Evolutionary conservation across 2,329 filamentous ascomycete genomes (phyloP).

Genomic region (Fragosphaeria purpurea): DNA sequence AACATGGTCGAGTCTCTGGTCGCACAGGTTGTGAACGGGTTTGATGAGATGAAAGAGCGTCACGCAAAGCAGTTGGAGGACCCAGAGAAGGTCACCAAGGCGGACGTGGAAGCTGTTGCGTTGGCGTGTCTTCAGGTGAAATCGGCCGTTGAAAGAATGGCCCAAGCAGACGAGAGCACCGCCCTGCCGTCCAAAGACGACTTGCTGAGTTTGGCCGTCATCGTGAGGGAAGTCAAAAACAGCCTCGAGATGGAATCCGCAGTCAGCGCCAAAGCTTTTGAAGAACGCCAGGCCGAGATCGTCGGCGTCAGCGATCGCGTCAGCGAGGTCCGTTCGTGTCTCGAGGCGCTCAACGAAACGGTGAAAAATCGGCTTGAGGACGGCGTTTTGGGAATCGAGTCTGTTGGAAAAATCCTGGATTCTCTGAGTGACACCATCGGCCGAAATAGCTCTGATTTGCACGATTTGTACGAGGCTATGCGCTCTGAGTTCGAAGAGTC

Average conservation of each 20-base stretch:
- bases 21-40: slow-evolving; percentile 61
- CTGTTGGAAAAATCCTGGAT: slow-evolving; percentile 60
- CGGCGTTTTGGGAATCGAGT: slow-evolving; percentile 61
- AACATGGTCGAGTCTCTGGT: slow-evolving; percentile 66
- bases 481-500: slow-evolving; percentile 82
- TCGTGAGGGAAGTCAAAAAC: slow-evolving; percentile 57
- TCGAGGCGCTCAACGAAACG: slow-evolving; percentile 69
- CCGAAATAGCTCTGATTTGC: slow-evolving; percentile 54
- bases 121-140: slow-evolving; percentile 80
- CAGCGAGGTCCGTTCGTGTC: slow-evolving; percentile 53
- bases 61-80: slow-evolving; percentile 44
- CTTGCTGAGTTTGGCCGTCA: slow-evolving; percentile 57
- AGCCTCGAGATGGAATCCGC: slow-evolving; percentile 58
- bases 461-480: slow-evolving; percentile 64
- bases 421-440: slow-evolving; percentile 53
- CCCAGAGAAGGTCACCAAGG: slow-evolving; percentile 63
- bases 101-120: slow-evolving; percentile 72
- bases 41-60: slow-evolving; percentile 63
- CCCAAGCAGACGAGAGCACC: slow-evolving; percentile 55
- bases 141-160: slow-evolving; percentile 61
- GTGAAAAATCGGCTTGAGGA: slow-evolving; percentile 69
- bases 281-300: slow-evolving; percentile 76
- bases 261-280: slow-evolving; percentile 66
- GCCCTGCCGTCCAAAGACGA: slow-evolving; percentile 68
- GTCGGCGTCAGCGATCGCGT: slow-evolving; percentile 69